A percentile compares a stretch with the other conserved stretches of the same genome.
Conservation (phyloP, 192 early-diverging fungal genomes). For the Allomyces arbusculus region DNA sequence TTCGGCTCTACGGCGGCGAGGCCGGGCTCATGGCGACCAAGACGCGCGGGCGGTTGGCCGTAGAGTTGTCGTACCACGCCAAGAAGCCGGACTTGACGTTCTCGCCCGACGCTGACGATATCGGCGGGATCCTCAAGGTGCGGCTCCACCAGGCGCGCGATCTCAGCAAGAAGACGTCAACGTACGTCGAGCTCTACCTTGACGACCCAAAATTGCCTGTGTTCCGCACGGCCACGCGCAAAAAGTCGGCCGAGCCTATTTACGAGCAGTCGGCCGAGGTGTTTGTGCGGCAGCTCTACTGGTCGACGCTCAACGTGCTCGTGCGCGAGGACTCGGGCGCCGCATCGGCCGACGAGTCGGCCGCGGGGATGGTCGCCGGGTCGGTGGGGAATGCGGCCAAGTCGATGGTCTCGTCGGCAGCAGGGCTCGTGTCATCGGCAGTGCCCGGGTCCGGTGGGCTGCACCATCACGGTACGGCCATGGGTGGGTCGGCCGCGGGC, state of each 20-base stretch:
- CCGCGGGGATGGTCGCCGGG: too few relatives aligned
- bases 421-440: too few relatives aligned
- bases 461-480: background rate
- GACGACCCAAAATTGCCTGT: conserved; percentile 15
- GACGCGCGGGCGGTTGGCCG: background rate
- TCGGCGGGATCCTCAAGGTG: conserved; percentile 24
- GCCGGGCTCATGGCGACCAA: background rate
- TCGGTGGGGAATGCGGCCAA: background rate
- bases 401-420: background rate
- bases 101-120: background rate
- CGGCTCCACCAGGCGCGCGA: conserved; percentile 20
- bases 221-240: conserved; percentile 13
- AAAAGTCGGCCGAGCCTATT: conserved; percentile 6
- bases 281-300: conserved; percentile 6
- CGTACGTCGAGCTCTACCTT: conserved; percentile 21
- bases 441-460: too few relatives aligned
- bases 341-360: too few relatives aligned
- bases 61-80: conserved; percentile 17
- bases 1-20: background rate
- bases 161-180: conserved; percentile 6
- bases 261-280: conserved; percentile 15
- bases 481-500: background rate
- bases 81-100: background rate
- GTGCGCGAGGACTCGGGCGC: conserved; percentile 1
- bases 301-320: conserved; percentile 4